A percentile compares a stretch with the other conserved stretches of the same genome.
These are phyloP conservation scores for Penicillium sp. DNA, from an alignment of 2,329 filamentous ascomycete species.

Conservation along the genomic window DNA sequence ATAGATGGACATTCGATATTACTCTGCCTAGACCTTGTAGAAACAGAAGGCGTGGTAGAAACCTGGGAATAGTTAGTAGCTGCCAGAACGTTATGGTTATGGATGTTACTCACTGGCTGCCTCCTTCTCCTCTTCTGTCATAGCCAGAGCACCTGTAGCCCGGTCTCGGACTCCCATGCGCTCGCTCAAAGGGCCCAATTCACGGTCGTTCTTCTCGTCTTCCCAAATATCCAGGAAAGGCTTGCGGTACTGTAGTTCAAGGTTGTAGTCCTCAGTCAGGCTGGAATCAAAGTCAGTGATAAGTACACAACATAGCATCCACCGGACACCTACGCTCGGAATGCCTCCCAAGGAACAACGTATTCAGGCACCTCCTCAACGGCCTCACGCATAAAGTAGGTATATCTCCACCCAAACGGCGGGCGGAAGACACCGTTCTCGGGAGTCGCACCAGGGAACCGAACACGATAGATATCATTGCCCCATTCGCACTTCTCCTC, in stretches of 20 bases:
- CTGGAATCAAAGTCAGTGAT: slow-evolving; percentile 25
- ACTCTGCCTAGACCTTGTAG: slow-evolving; percentile 72
- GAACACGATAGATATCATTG: slow-evolving; percentile 87
- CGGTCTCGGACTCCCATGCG: slow-evolving; percentile 90
- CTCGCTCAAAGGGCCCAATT: slow-evolving; percentile 81
- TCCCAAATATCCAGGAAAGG: slow-evolving; percentile 90
- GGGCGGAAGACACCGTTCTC: slow-evolving; percentile 88
- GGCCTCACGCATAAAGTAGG: slow-evolving; percentile 91
- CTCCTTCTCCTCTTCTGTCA: slow-evolving; percentile 86
- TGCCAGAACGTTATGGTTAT: neutral
- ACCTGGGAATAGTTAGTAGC: slow-evolving; percentile 32
- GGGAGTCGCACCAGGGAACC: slow-evolving; percentile 80
- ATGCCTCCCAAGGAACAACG: slow-evolving; percentile 96
- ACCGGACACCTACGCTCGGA: slow-evolving; percentile 64
- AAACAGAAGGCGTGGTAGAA: slow-evolving; percentile 97
- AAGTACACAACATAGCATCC: neutral
- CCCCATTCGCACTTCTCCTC: slow-evolving; percentile 77
- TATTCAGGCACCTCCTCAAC: slow-evolving; percentile 97
- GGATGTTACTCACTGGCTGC: slow-evolving; percentile 61
- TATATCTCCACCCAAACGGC: slow-evolving; percentile 97
- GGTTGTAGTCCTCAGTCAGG: slow-evolving; percentile 91
- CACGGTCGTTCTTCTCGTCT: slow-evolving; percentile 80
- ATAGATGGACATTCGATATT: neutral
- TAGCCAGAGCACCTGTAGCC: slow-evolving; percentile 64
- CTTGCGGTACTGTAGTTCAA: slow-evolving; percentile 92